A percentile compares a stretch with the other conserved stretches of the same genome.
These are phyloP conservation scores for Candida taoyuanica DNA, from an alignment of 805 yeast species.

Conservation along the genomic window DNA sequence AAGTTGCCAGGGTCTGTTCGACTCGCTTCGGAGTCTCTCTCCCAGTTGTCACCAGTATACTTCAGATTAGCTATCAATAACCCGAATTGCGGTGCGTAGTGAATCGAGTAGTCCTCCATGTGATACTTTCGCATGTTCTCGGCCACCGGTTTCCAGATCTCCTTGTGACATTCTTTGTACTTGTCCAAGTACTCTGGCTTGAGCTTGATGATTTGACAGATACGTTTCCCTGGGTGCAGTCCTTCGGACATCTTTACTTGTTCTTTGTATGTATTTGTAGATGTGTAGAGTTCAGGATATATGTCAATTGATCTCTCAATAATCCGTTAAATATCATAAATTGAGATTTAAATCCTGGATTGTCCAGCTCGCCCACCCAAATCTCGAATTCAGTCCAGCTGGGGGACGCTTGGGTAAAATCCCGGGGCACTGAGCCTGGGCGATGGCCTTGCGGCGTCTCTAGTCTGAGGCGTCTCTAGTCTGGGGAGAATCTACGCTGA, in stretches of 20 bases:
- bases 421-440: no score
- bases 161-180: conserved; percentile 32
- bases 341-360: no score
- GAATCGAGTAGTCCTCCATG: conserved; percentile 39
- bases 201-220: conserved; percentile 36
- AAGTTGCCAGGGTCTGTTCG: conserved; percentile 33
- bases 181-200: conserved; percentile 36
- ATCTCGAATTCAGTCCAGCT: no score
- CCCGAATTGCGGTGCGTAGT: conserved; percentile 29
- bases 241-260: conserved; percentile 6
- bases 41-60: conserved; percentile 37
- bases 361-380: no score
- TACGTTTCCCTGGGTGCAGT: conserved; percentile 33
- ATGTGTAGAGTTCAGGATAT: not conserved
- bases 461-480: no score
- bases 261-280: not conserved
- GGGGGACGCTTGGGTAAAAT: no score
- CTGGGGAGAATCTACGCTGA: no score
- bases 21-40: conserved; percentile 30
- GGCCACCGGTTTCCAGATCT: conserved; percentile 31
- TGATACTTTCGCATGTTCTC: conserved; percentile 32
- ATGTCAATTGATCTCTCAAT: no score
- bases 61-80: conserved; percentile 35
- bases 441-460: no score
- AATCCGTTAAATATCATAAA: no score